Evolutionary conservation across 108 stramenopile species (phyloP), one percentile per base, ranked within the genome.

Genomic region (Nannochloropsis gaditana): DNA sequence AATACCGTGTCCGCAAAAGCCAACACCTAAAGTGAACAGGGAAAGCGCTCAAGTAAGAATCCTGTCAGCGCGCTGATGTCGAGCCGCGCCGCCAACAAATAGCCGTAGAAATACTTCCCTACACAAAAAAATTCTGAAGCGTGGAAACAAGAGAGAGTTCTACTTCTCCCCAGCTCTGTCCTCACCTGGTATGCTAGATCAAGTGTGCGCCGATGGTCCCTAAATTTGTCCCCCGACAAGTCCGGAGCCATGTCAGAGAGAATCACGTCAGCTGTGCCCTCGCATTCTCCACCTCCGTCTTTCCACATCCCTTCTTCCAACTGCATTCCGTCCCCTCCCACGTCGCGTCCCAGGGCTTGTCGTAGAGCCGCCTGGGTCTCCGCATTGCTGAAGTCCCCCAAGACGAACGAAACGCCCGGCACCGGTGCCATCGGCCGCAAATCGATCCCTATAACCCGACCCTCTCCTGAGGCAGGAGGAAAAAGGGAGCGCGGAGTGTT

Each of bases 141-240:
- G 59, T 73, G 59, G 8, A 6, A 2, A n/a, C 5, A 73, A 73
- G 59, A 73, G 59, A 73, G 59, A 73, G 59, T 73, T n/a, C 31
- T 31, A 31, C 31, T 31, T 31, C 1, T 1, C 19, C 6, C n/a
- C 8, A n/a, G 15, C 59, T n/a, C 4, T 73, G 15, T n/a, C 3
- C 59, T 2, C 3, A 73, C 59, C 59, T 73, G 19, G n/a, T 73
- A 73, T n/a, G 19, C 59, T n/a, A 73, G n/a, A 73, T 73, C 59
- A 15, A 73, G 59, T n/a, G 59, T 73, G 15, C 59, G 59, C 59
- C 59, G 59, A 73, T 73, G 59, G n/a, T 73, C 59, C n/a, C 59
- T 15, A n/a, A 73, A 73, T 0, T 73, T 73, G n/a, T 73, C 59
- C 59, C 59, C 59, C 15, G 59, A 73, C n/a, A 73, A 73, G 6